Conservation (phyloP, 805 yeast genomes). For the Wickerhamomyces queroliae region DNA sequence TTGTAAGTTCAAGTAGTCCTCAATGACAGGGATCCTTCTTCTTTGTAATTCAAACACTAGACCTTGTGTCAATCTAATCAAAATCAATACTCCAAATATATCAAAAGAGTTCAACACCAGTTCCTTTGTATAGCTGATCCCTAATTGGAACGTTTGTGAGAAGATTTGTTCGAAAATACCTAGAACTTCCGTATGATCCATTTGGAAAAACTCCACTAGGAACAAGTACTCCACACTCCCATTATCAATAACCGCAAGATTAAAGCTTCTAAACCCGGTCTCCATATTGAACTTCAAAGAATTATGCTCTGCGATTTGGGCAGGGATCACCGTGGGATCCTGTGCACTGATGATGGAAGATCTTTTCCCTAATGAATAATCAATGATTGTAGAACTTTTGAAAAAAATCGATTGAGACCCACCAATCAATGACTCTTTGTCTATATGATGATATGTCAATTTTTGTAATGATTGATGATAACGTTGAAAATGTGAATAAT, state of each 20-base stretch:
- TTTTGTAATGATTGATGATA: conserved; percentile 69
- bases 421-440: conserved; percentile 52
- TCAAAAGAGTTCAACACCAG: conserved; percentile 45
- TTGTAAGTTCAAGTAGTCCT: conserved; percentile 62
- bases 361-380: conserved; percentile 38
- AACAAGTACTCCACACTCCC: conserved; percentile 72
- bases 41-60: conserved; percentile 63
- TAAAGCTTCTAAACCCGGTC: conserved; percentile 65
- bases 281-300: conserved; percentile 66
- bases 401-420: conserved; percentile 15
- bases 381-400: conserved; percentile 17
- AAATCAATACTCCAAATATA: conserved; percentile 69
- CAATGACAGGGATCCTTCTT: conserved; percentile 63
- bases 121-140: conserved; percentile 42
- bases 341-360: conserved; percentile 47
- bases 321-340: conserved; percentile 64
- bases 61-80: conserved; percentile 65
- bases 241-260: conserved; percentile 70
- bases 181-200: conserved; percentile 36
- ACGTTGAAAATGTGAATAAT: conserved; percentile 68
- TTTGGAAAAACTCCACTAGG: conserved; percentile 61
- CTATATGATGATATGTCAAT: conserved; percentile 49
- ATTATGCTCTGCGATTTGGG: conserved; percentile 80
- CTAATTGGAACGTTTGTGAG: conserved; percentile 44
- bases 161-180: conserved; percentile 45